These are phyloP conservation scores for Cladochytrium replicatum DNA, from an alignment of 192 early-diverging fungal genomes.

Conservation along the genomic window DNA sequence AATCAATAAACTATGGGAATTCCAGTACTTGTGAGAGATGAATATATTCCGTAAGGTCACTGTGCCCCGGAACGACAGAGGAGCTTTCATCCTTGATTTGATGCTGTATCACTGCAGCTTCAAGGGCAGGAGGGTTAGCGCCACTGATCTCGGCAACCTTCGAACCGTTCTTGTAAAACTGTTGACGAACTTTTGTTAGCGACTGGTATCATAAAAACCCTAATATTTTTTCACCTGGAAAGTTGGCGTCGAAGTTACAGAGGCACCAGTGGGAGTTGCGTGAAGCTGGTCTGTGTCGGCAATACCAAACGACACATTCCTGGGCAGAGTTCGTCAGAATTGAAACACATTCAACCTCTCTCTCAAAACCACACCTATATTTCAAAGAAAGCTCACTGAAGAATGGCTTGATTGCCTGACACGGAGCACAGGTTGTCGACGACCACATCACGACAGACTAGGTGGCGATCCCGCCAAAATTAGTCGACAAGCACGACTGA, in stretches of 20 bases:
- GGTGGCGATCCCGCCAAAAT: not conserved
- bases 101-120: conserved; percentile 42
- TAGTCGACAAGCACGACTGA: not conserved
- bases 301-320: no score
- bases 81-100: no score
- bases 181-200: not conserved
- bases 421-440: not conserved
- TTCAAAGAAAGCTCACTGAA: not conserved
- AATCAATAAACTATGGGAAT: no score
- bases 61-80: not conserved
- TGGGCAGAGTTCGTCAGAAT: no score
- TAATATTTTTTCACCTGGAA: conserved; percentile 44
- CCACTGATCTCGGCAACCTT: conserved; percentile 73
- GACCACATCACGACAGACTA: not conserved
- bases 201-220: no score
- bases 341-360: no score
- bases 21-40: no score
- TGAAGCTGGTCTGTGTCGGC: no score
- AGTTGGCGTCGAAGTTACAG: conserved; percentile 56
- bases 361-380: not conserved
- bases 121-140: conserved; percentile 59
- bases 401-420: not conserved
- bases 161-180: conserved; percentile 62
- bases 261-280: no score
- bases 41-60: no score